Evolutionary conservation across 1,284 basidiomycete genomes (phyloP).

Genomic region (Laetiporus sulphureus): DNA sequence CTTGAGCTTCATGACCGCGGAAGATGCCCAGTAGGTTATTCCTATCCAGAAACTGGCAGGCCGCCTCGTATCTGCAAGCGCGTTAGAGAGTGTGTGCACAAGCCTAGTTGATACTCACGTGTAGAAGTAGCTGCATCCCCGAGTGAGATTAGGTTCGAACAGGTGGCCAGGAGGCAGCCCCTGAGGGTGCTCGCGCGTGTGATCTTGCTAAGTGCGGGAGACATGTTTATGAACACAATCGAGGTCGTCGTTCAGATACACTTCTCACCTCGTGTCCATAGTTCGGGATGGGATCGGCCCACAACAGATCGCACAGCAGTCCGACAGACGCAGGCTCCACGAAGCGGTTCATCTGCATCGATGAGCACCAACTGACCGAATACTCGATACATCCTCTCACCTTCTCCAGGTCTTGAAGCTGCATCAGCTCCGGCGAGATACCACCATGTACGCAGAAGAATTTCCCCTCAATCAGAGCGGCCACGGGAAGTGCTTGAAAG

Average conservation of each 20-base stretch:
- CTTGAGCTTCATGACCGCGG: constrained; percentile 96
- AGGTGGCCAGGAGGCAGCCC: constrained; percentile 37
- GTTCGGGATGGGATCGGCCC: constrained; percentile 79
- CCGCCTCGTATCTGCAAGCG: constrained; percentile 79
- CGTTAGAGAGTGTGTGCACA: not conserved
- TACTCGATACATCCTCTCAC: constrained; percentile 34
- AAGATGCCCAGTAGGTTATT: constrained; percentile 92
- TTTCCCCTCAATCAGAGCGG: constrained; percentile 91
- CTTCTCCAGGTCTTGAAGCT: constrained; percentile 73
- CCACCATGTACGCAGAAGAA: constrained; percentile 99
- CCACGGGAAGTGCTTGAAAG: constrained; percentile 88
- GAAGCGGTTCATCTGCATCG: constrained; percentile 77
- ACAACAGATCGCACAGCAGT: constrained; percentile 91
- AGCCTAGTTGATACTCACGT: constrained; percentile 55
- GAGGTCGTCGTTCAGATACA: not conserved
- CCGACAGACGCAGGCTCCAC: constrained; percentile 92
- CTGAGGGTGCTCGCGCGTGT: constrained; percentile 27
- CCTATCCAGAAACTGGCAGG: constrained; percentile 90
- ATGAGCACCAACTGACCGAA: not conserved
- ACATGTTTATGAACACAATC: not conserved
- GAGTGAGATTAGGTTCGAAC: constrained; percentile 85
- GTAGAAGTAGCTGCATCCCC: constrained; percentile 94
- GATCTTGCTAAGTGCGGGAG: constrained; percentile 27
- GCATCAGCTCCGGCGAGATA: constrained; percentile 84
- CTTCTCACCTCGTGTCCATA: constrained; percentile 33